A percentile compares a stretch with the other conserved stretches of the same genome.
Evolutionary conservation across 2,329 filamentous ascomycete genomes (phyloP).

Genomic region (Aspergillus fischeri): DNA sequence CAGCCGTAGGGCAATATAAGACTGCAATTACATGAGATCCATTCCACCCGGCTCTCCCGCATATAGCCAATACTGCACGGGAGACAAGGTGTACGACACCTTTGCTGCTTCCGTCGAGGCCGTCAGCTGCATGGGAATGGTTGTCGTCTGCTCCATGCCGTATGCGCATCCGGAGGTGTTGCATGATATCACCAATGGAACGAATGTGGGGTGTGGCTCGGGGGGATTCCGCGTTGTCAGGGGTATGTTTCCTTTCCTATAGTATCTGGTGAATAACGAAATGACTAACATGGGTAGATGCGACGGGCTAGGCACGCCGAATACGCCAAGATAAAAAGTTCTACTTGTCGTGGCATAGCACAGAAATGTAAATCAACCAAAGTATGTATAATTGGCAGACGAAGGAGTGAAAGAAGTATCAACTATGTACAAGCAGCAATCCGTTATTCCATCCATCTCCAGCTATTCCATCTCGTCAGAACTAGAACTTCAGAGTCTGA

Average conservation of each 20-base stretch:
- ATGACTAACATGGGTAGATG: slow-evolving; percentile 10
- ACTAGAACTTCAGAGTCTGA: slow-evolving; percentile 31
- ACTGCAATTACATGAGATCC: too few species aligned
- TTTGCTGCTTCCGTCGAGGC: slow-evolving; percentile 43
- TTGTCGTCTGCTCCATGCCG: slow-evolving; percentile 44
- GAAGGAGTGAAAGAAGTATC: background rate
- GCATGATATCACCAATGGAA: slow-evolving; percentile 41
- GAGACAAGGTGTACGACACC: slow-evolving; percentile 40
- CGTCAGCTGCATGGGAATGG: slow-evolving; percentile 52
- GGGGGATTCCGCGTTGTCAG: slow-evolving; percentile 24
- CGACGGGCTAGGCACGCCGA: slow-evolving; percentile 30
- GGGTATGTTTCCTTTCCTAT: slow-evolving; percentile 12
- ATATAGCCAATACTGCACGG: slow-evolving; percentile 42
- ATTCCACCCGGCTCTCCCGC: slow-evolving; percentile 39
- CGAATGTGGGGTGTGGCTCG: slow-evolving; percentile 26
- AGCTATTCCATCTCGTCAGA: background rate
- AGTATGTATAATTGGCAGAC: background rate
- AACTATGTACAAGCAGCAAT: background rate
- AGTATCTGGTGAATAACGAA: too few species aligned
- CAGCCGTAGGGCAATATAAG: too few species aligned
- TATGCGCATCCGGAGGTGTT: slow-evolving; percentile 3
- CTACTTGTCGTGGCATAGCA: slow-evolving; percentile 21
- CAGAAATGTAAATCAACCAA: background rate
- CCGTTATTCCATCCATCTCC: too few species aligned
- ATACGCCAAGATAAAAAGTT: slow-evolving; percentile 27